Base-by-base conservation (phyloP, 768 basidiomycete genomes). In the Tremella fuciformis region DNA sequence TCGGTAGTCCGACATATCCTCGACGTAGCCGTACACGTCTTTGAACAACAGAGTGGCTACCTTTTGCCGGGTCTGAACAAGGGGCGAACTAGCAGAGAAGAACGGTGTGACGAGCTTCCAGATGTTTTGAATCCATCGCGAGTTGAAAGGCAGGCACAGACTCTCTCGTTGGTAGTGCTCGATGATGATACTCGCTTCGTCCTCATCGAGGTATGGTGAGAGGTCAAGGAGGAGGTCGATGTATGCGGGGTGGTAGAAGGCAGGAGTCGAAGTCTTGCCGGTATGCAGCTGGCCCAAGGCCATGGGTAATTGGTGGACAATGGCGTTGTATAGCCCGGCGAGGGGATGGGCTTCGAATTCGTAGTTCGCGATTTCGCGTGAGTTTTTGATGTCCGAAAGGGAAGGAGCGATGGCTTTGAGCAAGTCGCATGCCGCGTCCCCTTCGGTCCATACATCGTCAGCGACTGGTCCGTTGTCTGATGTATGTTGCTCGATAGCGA, bases 151-250 rank as follows among this genome's bases (percentile, higher is more conserved):
- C 25, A 74, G 48, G 57, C 75, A 79, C 0, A 75, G 62, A 16
- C 67, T 71, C 49, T 75, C 74, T 8, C 58, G 55, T 47, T 70
- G 55, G 58, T 76, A 78, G 55, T 66, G 73, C 16, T 76, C 70
- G 50, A 76, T 63, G 22, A 77, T 68, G 4, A 64, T 57, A 3
- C 60, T 51, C 1, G 74, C 73, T 18, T 66, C 67, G 13, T 64
- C 60, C 44, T 75, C 67, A 34, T 67, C 62, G 1, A 80, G 69
- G 53, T 78, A 69, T 1, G 70, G 63, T 0, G 75, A 68, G 42
- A 79, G 74, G 11, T 67, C 59, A 50, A 79, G 58, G 22, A 81
- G 67, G 16, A 79, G 69, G 8, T 71, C 63, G 37, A 71, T 71
- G 40, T 71, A 75, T 29, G 63, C 51, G 8, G 71, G 69, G 49